Conservation (phyloP, 1,139 yeast species). For the Nakaseomyces glabratus region DNA sequence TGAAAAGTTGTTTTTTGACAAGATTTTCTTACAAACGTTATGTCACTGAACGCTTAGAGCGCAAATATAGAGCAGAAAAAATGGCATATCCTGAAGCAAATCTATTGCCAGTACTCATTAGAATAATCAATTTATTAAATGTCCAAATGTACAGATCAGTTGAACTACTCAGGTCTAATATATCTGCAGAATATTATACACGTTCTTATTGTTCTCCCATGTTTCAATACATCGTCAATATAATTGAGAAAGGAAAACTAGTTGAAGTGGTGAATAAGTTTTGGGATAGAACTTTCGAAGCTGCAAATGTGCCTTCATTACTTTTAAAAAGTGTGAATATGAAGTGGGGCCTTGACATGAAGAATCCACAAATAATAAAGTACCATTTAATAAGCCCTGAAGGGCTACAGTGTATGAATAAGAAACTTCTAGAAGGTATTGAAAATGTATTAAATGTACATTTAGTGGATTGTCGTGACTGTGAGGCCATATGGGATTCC, state of each 20-base stretch:
- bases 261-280: slow-evolving; percentile 9
- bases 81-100: slow-evolving; percentile 6
- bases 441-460: too few species aligned
- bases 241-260: slow-evolving; percentile 11
- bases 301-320: slow-evolving; percentile 12
- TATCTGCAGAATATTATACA: slow-evolving; percentile 10
- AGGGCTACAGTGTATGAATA: slow-evolving; percentile 8
- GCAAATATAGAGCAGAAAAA: background rate
- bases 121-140: background rate
- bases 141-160: slow-evolving; percentile 7
- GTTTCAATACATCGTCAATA: slow-evolving; percentile 14
- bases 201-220: slow-evolving; percentile 14
- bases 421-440: too few species aligned
- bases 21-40: slow-evolving; percentile 13
- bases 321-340: slow-evolving; percentile 12
- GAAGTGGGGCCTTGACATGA: slow-evolving; percentile 19
- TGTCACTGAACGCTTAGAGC: background rate
- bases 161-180: slow-evolving; percentile 5
- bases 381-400: slow-evolving; percentile 12
- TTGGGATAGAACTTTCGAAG: slow-evolving; percentile 12
- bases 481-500: too few species aligned
- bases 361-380: slow-evolving; percentile 9
- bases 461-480: background rate
- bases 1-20: slow-evolving; percentile 10
- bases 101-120: background rate